Base-by-base conservation (phyloP, 345 rosid species). In the Odontarrhena argentea region DNA sequence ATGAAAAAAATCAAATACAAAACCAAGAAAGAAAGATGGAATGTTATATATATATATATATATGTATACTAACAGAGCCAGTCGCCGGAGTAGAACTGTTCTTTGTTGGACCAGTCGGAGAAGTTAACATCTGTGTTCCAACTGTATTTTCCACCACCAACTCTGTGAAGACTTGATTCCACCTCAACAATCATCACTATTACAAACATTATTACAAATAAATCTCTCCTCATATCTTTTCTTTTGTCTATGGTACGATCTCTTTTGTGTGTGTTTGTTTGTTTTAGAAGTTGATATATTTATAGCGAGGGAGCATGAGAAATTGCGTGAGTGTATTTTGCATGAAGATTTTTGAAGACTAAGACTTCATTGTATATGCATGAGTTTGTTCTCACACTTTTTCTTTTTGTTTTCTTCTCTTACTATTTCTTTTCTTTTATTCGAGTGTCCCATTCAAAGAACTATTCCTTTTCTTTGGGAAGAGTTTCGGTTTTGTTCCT, bases 121-220 rank as follows among this genome's bases (percentile, higher is more conserved):
- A 80, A 77, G 79, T 86, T 84, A 41, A 58, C 22, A 3, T 59
- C 62, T 5, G 88, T 77, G 15, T 63, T 70, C 92, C 92, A 84
- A 2, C 74, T 74, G 63, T 57, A 55, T 45, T 30, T 60, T 40
- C 86, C 88, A 1, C 88, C 86, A 38, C 91, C 91, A 10, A 86
- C 88, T 77, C 85, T 75, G 42, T 82, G 89, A 10, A 79, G 82
- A 64, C 69, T 78, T 26, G 88, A 78, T 7, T 78, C 65, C 3
- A 61, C 59, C 5, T 40, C n/a, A 47, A 44, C 51, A 22, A 47
- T 46, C 59, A 55, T 54, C 6, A 55, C 3, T 13, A 60, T 47
- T 44, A 57, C 67, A 57, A 25, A 35, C 32, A 67, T 14, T 9
- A 53, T 9, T 6, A 6, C 41, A 52, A 46, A 55, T 46, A 61